phyloP scores from a whole-genome alignment of 371 early-diverging fungal species.

The Mucor circinelloides region DNA sequence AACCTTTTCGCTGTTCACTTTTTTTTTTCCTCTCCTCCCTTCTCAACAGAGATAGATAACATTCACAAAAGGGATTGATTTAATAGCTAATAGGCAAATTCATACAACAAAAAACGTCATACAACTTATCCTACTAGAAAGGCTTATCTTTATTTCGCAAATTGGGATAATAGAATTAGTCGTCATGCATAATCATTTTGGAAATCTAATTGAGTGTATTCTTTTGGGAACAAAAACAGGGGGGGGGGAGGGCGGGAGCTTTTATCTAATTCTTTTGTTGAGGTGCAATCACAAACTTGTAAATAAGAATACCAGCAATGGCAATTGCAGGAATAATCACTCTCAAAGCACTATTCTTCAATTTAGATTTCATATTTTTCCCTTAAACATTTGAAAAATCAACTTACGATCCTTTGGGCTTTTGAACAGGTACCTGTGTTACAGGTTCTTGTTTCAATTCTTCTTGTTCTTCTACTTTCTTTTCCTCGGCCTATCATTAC shows the following conservation, averaged over 20 bases:
- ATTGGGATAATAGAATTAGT: not conserved
- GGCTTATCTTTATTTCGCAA: not conserved
- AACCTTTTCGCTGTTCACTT: not conserved
- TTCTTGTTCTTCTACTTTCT: not conserved
- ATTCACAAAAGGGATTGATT: not conserved
- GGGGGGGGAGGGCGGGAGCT: not conserved
- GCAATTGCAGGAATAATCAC: conserved; percentile 18
- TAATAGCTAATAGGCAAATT: not conserved
- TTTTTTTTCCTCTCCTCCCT: not conserved
- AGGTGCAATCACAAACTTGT: conserved; percentile 43
- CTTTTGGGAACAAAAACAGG: not conserved
- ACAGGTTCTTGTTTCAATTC: conserved; percentile 3
- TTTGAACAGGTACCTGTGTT: conserved; percentile 26
- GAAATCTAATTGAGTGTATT: not conserved
- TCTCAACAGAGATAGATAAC: not conserved
- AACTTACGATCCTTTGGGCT: conserved; percentile 43
- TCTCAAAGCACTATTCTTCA: not conserved
- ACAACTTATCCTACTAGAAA: not conserved
- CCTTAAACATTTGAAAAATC: not conserved
- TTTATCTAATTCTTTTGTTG: conserved; percentile 9
- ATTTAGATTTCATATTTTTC: not conserved
- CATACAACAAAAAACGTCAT: not conserved
- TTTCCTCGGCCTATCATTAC: not conserved
- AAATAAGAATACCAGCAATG: conserved; percentile 33
- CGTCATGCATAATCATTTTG: not conserved